Percentiles rank a stretch among this genome's conserved stretches.
These are phyloP conservation scores for Volutella citrinella DNA, from an alignment of 2,329 filamentous ascomycete species.

Conservation along the genomic window DNA sequence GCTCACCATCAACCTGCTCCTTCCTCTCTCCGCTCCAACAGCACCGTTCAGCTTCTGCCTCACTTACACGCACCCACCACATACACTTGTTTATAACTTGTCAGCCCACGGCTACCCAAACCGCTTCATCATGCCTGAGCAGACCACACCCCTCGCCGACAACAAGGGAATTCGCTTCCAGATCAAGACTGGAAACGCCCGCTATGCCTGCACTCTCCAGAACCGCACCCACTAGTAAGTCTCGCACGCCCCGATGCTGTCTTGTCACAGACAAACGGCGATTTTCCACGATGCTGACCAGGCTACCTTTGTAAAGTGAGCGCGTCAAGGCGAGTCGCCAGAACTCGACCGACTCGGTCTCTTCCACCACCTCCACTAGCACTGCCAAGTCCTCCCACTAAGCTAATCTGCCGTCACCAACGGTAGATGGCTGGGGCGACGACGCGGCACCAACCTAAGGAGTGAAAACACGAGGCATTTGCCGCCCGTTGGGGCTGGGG, in stretches of 20 bases:
- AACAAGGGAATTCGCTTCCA: conserved; percentile 43
- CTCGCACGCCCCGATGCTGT: no score
- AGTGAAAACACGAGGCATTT: no score
- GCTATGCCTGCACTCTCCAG: conserved; percentile 40
- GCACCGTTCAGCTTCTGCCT: neutral
- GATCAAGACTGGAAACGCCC: conserved; percentile 41
- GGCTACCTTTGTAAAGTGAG: conserved; percentile 33
- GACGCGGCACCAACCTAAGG: no score
- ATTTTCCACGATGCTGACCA: conserved; percentile 14
- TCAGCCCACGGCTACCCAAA: conserved; percentile 5
- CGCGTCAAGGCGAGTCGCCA: conserved; percentile 36
- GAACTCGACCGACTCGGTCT: conserved; percentile 34
- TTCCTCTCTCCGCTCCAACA: conserved; percentile 1
- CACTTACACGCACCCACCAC: conserved; percentile 5
- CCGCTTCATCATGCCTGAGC: conserved; percentile 18
- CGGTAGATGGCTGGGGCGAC: no score
- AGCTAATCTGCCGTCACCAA: no score
- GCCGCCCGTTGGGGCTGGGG: no score
- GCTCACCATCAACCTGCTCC: conserved; percentile 1
- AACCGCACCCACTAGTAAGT: conserved; percentile 45
- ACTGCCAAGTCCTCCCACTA: conserved; percentile 21
- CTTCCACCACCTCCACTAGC: conserved; percentile 27
- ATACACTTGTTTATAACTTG: no score
- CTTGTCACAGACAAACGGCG: no score
- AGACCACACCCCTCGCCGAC: conserved; percentile 29